phyloP scores from a whole-genome alignment of 2,329 filamentous ascomycete genomes.

The Epichloe sp. region DNA sequence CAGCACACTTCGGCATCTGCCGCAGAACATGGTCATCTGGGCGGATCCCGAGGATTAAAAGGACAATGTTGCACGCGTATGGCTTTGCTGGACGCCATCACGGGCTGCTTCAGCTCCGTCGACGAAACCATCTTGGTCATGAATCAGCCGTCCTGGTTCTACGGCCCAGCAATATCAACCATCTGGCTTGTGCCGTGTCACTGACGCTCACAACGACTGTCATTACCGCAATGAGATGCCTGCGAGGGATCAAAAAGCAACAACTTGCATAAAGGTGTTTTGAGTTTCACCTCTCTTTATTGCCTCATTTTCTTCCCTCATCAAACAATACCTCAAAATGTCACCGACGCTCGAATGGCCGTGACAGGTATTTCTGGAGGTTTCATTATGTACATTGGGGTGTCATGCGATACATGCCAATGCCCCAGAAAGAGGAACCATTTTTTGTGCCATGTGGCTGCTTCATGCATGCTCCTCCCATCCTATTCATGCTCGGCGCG shows the following conservation, averaged over 20 bases:
- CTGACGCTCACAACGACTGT: no score
- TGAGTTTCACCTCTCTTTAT: no score
- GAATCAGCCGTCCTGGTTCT: no score
- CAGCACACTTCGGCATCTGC: constrained; percentile 5
- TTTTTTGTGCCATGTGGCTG: neutral
- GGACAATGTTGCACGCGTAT: neutral
- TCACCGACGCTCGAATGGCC: neutral
- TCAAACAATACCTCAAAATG: neutral
- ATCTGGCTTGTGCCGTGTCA: no score
- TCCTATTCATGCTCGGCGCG: neutral
- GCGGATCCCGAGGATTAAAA: constrained; percentile 23
- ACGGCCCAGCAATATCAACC: no score
- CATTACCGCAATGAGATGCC: no score
- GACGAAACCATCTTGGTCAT: no score
- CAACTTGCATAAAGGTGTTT: no score
- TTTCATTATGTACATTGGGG: neutral
- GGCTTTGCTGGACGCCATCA: no score
- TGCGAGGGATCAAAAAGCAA: no score
- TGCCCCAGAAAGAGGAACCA: neutral
- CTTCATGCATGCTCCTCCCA: neutral
- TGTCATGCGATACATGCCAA: neutral
- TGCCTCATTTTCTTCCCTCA: no score
- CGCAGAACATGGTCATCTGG: constrained; percentile 33
- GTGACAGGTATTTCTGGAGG: neutral
- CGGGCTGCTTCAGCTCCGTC: no score